Evolutionary conservation across 1,139 yeast genomes (phyloP), one percentile per base, ranked within the genome.

Genomic region (Zygosaccharomyces pseudobailii): DNA sequence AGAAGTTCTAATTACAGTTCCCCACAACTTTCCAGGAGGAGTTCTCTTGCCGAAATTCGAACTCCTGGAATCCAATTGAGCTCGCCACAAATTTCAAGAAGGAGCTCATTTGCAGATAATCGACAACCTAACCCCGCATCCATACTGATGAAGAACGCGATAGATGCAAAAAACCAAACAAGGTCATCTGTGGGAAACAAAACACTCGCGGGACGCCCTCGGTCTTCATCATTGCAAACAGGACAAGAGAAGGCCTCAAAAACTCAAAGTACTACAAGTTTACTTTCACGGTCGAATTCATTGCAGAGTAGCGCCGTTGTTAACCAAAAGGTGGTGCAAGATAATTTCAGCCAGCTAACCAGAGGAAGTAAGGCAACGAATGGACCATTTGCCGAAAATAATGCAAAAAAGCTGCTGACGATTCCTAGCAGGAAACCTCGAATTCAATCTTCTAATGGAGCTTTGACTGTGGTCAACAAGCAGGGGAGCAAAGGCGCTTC

Each of bases 181-280:
- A 43, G 34, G 19, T 40, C 43, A 20, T 37, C 45, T 21, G 43
- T 34, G 20, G 41, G 35, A 22, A 43, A 36, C 25, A 40, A 25
- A 23, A 23, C 23, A 31, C 24, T 23, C 34, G 43, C 30, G 10
- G 47, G 48, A 22, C 54, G 67, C 39, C 61, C 61, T 19, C 55
- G 67, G 36, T 62, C 68, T 6, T 52, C 63, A 2, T 64, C 68
- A 3, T 50, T 63, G 27, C 68, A 64, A 49, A 52, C 65, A 2
- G 34, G 50, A 19, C 35, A 35, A 19, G 42, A 40, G 38, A 22
- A 34, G 28, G 20, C 43, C 17, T 42, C 37, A n/a, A 49, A 38
- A 21, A 9, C 28, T n/a, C 31, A 21, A 36, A 30, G 36, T 17
- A 19, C 33, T 6, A 38, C 47, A 1, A 41, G 48, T 23, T 9